phyloP scores from a whole-genome alignment of 2,329 filamentous ascomycete species.

The Metarhizium rileyi region DNA sequence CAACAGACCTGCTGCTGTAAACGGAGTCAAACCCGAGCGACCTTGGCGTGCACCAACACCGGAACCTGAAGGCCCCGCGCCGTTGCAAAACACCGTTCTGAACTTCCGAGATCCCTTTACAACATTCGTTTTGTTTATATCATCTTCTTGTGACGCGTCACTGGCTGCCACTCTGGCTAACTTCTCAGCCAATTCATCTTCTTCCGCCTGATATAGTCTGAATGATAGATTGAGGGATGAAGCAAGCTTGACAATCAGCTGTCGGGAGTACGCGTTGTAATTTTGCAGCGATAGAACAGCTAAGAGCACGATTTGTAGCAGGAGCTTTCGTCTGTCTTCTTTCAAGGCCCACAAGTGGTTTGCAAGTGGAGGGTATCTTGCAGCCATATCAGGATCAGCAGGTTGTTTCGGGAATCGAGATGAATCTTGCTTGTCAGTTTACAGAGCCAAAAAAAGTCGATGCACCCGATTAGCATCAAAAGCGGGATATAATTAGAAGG shows the following conservation, averaged over 20 bases:
- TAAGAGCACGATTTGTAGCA: slow-evolving; percentile 64
- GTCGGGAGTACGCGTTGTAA: slow-evolving; percentile 64
- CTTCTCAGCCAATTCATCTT: slow-evolving; percentile 64
- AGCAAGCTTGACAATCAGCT: slow-evolving; percentile 59
- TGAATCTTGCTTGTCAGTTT: slow-evolving; percentile 17
- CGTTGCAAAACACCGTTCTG: slow-evolving; percentile 50
- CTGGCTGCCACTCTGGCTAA: slow-evolving; percentile 69
- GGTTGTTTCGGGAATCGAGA: slow-evolving; percentile 32
- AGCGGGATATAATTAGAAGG: neutral
- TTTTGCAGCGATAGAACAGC: slow-evolving; percentile 67
- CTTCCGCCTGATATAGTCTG: slow-evolving; percentile 56
- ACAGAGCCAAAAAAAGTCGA: neutral
- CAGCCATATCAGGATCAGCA: slow-evolving; percentile 36
- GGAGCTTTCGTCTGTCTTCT: slow-evolving; percentile 51
- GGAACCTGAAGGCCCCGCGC: slow-evolving; percentile 33
- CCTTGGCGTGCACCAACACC: slow-evolving; percentile 73
- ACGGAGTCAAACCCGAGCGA: slow-evolving; percentile 63
- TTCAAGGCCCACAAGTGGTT: slow-evolving; percentile 51
- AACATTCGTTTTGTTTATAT: slow-evolving; percentile 41
- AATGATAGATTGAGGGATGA: slow-evolving; percentile 62
- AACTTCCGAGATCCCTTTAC: slow-evolving; percentile 56
- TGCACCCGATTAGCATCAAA: neutral
- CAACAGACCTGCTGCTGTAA: slow-evolving; percentile 66
- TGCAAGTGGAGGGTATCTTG: slow-evolving; percentile 47
- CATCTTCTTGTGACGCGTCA: slow-evolving; percentile 22